phyloP scores from a whole-genome alignment of 2,329 filamentous ascomycete genomes.

The Diaporthe sp. region DNA sequence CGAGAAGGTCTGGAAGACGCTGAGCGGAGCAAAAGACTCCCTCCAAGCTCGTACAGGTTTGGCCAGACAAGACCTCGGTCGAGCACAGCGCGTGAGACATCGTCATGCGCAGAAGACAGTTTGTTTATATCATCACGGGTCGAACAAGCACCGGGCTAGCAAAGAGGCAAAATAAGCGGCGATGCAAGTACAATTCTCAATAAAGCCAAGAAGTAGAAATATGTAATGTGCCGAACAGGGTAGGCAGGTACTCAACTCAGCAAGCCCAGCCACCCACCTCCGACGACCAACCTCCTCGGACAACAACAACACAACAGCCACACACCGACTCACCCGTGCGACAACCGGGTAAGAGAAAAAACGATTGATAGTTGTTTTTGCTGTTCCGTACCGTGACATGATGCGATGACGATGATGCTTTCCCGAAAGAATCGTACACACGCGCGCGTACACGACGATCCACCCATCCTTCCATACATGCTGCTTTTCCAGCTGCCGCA shows the following conservation, averaged over 20 bases:
- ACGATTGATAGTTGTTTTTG: slow-evolving; percentile 19
- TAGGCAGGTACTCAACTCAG: not conserved
- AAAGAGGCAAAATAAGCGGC: not conserved
- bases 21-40: not conserved
- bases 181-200: slow-evolving; percentile 36
- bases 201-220: slow-evolving; percentile 34
- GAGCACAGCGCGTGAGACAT: not conserved
- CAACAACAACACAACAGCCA: slow-evolving; percentile 2
- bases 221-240: not conserved
- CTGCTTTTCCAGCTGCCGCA: not conserved
- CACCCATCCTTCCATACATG: not conserved
- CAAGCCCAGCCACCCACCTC: not conserved
- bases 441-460: not conserved
- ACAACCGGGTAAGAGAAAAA: not conserved
- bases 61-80: too few species aligned
- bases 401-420: slow-evolving; percentile 17
- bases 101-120: too few species aligned
- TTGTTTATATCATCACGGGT: too few species aligned
- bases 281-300: not conserved
- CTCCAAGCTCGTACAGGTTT: not conserved
- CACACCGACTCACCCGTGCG: not conserved
- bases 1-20: not conserved
- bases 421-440: not conserved
- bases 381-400: slow-evolving; percentile 7
- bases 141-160: not conserved